Evolutionary conservation across 768 basidiomycete species (phyloP).

Genomic region (Infundibulicybe gibba): DNA sequence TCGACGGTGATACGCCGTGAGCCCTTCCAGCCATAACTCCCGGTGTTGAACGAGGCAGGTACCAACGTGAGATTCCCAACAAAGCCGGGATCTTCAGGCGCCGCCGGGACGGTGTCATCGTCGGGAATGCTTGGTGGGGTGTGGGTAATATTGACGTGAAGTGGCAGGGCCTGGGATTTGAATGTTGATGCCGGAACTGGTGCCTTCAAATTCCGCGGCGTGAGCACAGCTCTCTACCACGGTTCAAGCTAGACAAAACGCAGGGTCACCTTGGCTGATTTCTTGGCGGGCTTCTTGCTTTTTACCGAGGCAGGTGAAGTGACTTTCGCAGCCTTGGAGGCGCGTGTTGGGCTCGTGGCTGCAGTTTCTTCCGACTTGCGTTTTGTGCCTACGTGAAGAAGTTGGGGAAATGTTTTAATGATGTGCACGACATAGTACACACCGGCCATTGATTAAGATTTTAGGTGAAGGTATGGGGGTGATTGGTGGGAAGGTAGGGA

Average conservation of each 20-base stretch:
- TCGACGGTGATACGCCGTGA: slow-evolving; percentile 65
- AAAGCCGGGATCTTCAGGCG: slow-evolving; percentile 53
- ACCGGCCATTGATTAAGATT: too few species aligned
- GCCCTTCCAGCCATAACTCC: slow-evolving; percentile 86
- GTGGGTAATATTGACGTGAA: slow-evolving; percentile 62
- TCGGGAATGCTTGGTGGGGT: slow-evolving; percentile 42
- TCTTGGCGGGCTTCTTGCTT: not conserved
- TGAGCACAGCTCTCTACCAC: not conserved
- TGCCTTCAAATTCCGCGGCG: not conserved
- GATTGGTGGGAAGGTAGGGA: too few species aligned
- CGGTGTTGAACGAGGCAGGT: slow-evolving; percentile 63
- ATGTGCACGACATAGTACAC: too few species aligned
- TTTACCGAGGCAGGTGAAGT: not conserved
- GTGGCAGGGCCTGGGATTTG: slow-evolving; percentile 61
- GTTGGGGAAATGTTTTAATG: not conserved
- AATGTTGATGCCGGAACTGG: slow-evolving; percentile 47
- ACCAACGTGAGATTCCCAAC: slow-evolving; percentile 53
- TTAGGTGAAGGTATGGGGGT: too few species aligned
- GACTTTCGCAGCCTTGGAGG: not conserved
- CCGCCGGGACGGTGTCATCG: slow-evolving; percentile 29
- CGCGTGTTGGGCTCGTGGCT: not conserved
- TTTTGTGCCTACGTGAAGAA: not conserved
- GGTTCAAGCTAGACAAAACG: slow-evolving; percentile 1
- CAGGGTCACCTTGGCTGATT: not conserved
- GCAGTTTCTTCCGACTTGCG: not conserved